Evolutionary conservation across 257 asterid genomes (phyloP), one percentile per base, ranked within the genome.

Genomic region (Salvia miltiorrhiza): DNA sequence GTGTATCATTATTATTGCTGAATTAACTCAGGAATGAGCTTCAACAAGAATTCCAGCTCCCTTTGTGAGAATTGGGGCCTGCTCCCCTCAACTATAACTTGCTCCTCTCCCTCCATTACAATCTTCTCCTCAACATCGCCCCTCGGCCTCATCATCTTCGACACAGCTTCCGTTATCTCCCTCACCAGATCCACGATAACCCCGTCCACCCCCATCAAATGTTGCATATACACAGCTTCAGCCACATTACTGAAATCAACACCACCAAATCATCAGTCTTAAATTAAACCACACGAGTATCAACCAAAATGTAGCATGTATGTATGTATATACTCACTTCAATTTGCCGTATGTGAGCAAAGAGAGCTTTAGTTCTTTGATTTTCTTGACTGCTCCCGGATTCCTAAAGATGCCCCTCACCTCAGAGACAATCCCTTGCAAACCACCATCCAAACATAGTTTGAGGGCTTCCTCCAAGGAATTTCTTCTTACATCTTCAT

Each of bases 201-300:
- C 13, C 97, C 99, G 2, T 94, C 97, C 0, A 94, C 68, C 3
- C 99, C 97, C 99, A 94, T 89, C 74, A 94, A 59, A 43, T 94
- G 88, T 72, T 94, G 99, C 80, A 94, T 65, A 54, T 91, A 86
- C 62, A 94, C 97, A 0, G 97, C 99, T 65, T 91, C 99, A 12
- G 86, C 48, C 63, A 89, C 97, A 40, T 94, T 91, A 41, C 96
- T 90, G 83, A 20, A 16, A 24, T 0, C 14, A 7, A 13, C 12
- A 4, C 5, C 20, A 45, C 35, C 35, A 30, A 30, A 30, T 7
- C 4, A 30, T 30, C 35, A 30, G n/a, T n/a, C n/a, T n/a, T n/a
- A n/a, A n/a, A 7, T 30, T 30, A 30, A 30, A 30, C 35, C 5
- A 30, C 35, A 30, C 0, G 5, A 7, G 35, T 30, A 7, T 30